Evolutionary conservation across 108 stramenopile species (phyloP), one percentile per base, ranked within the genome.

Genomic region (Discostella stelligeroides): DNA sequence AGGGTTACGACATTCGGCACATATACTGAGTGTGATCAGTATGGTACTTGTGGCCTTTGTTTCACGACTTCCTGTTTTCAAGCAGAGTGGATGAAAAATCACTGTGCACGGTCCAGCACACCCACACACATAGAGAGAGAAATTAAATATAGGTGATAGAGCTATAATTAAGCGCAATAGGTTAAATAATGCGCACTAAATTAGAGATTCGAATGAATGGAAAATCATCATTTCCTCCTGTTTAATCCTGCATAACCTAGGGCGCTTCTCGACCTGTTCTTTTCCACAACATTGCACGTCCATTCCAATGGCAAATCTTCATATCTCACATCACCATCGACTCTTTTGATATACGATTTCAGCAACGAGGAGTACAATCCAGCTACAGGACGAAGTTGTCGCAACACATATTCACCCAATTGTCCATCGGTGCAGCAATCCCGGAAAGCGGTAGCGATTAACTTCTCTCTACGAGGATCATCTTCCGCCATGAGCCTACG

Each of bases 371-470:
- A 27, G 23, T 63, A 68, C 46, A 76, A 20, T 14, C 73, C 46
- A 0, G 72, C 34, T 39, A 66, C 59, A 15, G 78, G 72, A 7
- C 72, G 58, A 23, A 79, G 41, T 65, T 79, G 72, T 40, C 49
- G 67, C 60, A 79, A 57, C 38, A 79, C 73, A 48, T 74, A 73
- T 3, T 73, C 67, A 23, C 78, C 78, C 24, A 79, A 49, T 54
- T 74, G 67, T 29, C 78, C 78, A 42, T 79, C 78, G 20, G 45
- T 25, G 41, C 78, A 79, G 51, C 78, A 79, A 48, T 79, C 72
- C 28, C 37, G 58, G 42, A 79, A 79, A n/a, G 72, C 78, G 1
- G 61, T 60, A 63, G 75, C 43, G 13, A 76, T 68, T 11, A 63
- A 63, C 20, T 76, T 27, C 37, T 60, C 49, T 17, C 67, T 55